Evolutionary conservation across 2,329 filamentous ascomycete genomes (phyloP), one percentile per base, ranked within the genome.

Genomic region (Coniochaeta ligniaria): DNA sequence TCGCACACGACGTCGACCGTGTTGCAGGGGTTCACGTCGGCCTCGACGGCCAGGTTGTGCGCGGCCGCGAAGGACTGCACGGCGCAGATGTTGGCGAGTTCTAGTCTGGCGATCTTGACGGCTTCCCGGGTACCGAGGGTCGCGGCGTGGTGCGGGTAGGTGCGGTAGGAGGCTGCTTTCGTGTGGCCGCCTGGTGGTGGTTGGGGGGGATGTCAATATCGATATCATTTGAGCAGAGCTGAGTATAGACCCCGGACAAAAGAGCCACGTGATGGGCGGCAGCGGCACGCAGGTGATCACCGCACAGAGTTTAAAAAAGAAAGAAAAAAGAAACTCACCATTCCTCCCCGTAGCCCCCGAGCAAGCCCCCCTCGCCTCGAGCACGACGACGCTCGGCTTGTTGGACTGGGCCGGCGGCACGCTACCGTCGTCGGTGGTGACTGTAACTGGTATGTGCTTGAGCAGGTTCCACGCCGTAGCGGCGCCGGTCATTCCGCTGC

Each of bases 321-420:
- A 36, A 36, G 12, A 36, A 36, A 14, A 36, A 14, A 14, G 35
- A 12, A 36, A 36, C 60, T 55, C 71, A 72, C 79, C 79, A 63
- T 82, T 82, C 65, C 86, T 76, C 16, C 86, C 86, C 0, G 86
- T 89, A 2, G 86, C 86, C 58, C 86, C 86, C 71, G 84, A 89
- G 65, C 84, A 87, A 7, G 84, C 82, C 68, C 87, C 83, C 62
- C 86, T 75, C 12, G 86, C 86, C 70, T 90, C 86, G 6, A 89
- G 73, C 77, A 89, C 81, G 2, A 89, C 77, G 3, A 88, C 74
- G 57, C 78, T 74, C 31, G 72, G 69, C 55, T 70, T n/a, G n/a
- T 60, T 14, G 20, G 43, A 31, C n/a, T 14, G 43, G 6, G 47
- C 3, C 47, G 24, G 5, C 12, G 33, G 26, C 47, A 17, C 38